Base-by-base conservation (phyloP, 345 rosid genomes). In the Abelmoschus esculentus region DNA sequence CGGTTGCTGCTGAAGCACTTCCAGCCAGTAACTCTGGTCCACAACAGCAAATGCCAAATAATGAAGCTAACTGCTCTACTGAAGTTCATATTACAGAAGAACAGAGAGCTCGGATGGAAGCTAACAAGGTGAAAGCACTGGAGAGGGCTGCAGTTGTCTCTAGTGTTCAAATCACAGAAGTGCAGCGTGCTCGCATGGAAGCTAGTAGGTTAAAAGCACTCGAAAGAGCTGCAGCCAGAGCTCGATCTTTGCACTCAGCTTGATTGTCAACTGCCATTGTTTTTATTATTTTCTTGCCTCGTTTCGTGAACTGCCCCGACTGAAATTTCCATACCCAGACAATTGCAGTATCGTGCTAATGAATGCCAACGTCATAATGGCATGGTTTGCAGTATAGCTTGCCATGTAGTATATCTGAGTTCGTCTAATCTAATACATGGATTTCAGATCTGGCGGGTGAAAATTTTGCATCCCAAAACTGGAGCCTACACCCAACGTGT, bases 131-230 rank as follows among this genome's bases (percentile, higher is more conserved):
- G 80, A 91, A 85, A 82, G 93, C 93, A 73, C 57, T 87, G 55
- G 89, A 90, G 75, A 86, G 66, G 78, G 93, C 89, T 75, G 87
- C 84, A 50, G 71, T 53, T 59, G 72, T 52, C 67, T 68, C 79
- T 60, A 46, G 44, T 34, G 77, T 74, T 69, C 53, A 42, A 50
- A 71, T 95, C 29, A 83, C 97, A 0, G 96, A 87, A 19, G 63
- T 85, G 72, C 96, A 91, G 82, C 86, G 72, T 75, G 75, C 86
- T 72, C 92, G 99, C 1, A 91, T 91, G 87, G 96, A 89, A 84
- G 85, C 87, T 69, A 91, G 83, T 76, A 84, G 93, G 79, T 62
- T 86, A 73, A 95, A 86, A 77, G 97, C 99, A 53, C 74, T 89
- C 2, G 93, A 91, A 76, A 82, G 77, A 79, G 97, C 96, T 69